Evolutionary conservation across 305 asterid species (phyloP).

Genomic region (Fraxinus sp.): DNA sequence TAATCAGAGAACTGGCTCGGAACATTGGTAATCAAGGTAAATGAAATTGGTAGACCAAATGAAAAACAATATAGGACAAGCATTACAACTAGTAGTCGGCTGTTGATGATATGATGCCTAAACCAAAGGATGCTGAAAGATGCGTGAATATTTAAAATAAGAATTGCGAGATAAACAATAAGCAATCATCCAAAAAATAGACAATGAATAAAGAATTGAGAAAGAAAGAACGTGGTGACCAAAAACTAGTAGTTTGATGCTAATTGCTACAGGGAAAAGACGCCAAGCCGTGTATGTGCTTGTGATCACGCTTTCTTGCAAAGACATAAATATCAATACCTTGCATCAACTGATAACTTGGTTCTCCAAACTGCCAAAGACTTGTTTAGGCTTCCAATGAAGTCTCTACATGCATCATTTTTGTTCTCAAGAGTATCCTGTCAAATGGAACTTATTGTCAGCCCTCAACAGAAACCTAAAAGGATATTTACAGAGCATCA

Average conservation of each 20-base stretch:
- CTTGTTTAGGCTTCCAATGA: constrained; percentile 64
- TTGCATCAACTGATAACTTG: constrained; percentile 68
- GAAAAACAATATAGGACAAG: neutral
- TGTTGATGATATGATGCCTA: neutral
- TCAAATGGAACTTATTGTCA: constrained; percentile 29
- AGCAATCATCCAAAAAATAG: neutral
- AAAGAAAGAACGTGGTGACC: neutral
- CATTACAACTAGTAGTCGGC: neutral
- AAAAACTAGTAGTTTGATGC: constrained; percentile 9
- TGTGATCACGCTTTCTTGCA: constrained; percentile 1
- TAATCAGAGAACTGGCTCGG: neutral
- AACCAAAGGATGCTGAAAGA: neutral
- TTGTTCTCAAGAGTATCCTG: constrained; percentile 74
- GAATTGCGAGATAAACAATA: neutral
- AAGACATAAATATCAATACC: constrained; percentile 44
- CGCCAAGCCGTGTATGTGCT: constrained; percentile 8
- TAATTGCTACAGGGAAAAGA: neutral
- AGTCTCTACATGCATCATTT: constrained; percentile 59
- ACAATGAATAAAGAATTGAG: neutral
- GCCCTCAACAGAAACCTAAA: constrained; percentile 8
- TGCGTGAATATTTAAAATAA: neutral
- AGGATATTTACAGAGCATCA: constrained; percentile 17
- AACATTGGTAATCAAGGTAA: neutral
- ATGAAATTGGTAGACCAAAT: neutral
- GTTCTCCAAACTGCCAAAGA: constrained; percentile 74